Evolutionary conservation across 2,329 filamentous ascomycete species (phyloP).

Genomic region (Apiospora sp.): DNA sequence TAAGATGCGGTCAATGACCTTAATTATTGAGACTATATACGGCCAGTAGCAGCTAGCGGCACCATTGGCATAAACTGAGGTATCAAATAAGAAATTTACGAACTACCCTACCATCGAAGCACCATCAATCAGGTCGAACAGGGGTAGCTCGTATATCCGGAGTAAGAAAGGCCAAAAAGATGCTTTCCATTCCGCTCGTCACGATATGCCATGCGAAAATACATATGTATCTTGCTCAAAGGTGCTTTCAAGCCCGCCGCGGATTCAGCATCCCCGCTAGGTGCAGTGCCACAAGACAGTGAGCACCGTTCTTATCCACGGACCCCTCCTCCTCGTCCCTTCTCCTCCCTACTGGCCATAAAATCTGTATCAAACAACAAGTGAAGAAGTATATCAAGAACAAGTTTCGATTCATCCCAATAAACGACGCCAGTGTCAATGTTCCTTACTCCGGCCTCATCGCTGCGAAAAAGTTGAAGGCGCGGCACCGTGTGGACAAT

Average conservation of each 20-base stretch:
- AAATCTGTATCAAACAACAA: background rate
- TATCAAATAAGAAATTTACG: background rate
- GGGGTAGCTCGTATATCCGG: background rate
- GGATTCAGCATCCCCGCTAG: background rate
- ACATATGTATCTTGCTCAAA: conserved; percentile 12
- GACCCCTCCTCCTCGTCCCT: background rate
- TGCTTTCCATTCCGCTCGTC: background rate
- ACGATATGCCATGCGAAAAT: background rate
- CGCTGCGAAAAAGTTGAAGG: background rate
- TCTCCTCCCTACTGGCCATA: background rate
- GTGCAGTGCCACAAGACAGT: background rate
- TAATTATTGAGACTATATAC: background rate
- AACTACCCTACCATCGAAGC: background rate
- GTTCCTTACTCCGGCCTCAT: conserved; percentile 17
- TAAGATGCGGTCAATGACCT: background rate
- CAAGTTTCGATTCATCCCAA: conserved; percentile 1
- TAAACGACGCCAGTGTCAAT: conserved; percentile 4
- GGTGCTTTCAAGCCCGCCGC: background rate
- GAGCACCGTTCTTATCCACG: background rate
- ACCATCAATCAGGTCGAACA: background rate
- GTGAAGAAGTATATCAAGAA: background rate
- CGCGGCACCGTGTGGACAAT: conserved; percentile 14
- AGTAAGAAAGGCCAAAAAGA: background rate
- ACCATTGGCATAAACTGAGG: background rate
- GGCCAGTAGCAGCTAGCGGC: background rate